Conservation (phyloP, 164 flowering plant genomes). For the Chloranthus sessilifolius region DNA sequence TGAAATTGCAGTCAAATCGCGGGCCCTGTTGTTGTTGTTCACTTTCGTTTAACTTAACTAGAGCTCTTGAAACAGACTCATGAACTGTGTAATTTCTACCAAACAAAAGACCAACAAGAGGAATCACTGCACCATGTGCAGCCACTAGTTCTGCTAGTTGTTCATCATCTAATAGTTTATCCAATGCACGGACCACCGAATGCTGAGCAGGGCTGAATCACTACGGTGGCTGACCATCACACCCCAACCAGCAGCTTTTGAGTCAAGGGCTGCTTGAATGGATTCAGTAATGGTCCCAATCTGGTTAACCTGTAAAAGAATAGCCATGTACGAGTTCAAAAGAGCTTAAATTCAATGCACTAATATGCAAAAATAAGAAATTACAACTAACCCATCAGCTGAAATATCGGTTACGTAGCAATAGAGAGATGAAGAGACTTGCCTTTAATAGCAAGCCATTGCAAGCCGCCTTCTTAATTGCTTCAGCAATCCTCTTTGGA, state of each 20-base stretch:
- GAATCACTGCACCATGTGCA: constrained; percentile 93
- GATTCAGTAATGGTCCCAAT: constrained; percentile 93
- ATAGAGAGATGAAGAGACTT: constrained; percentile 13
- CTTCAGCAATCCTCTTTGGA: constrained; percentile 86
- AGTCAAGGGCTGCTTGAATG: constrained; percentile 84
- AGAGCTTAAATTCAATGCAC: background rate
- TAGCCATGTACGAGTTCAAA: constrained; percentile 1
- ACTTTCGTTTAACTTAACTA: constrained; percentile 90
- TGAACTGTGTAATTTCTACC: constrained; percentile 76
- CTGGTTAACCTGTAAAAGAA: constrained; percentile 79
- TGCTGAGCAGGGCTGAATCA: constrained; percentile 84
- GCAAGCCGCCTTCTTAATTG: constrained; percentile 86
- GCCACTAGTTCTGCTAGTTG: constrained; percentile 94
- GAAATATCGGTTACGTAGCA: no score
- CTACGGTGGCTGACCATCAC: constrained; percentile 98
- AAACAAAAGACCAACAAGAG: constrained; percentile 90
- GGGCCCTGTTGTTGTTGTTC: no score
- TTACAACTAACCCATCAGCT: no score
- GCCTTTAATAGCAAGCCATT: constrained; percentile 83
- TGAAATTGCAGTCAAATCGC: no score
- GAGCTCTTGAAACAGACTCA: constrained; percentile 79
- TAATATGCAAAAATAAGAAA: background rate
- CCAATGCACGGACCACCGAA: constrained; percentile 86
- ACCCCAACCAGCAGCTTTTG: constrained; percentile 98
- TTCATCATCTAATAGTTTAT: constrained; percentile 87